A percentile compares a stretch with the other conserved stretches of the same genome.
Conservation (phyloP, 2,329 filamentous ascomycete species). For the Botrytis paeoniae region DNA sequence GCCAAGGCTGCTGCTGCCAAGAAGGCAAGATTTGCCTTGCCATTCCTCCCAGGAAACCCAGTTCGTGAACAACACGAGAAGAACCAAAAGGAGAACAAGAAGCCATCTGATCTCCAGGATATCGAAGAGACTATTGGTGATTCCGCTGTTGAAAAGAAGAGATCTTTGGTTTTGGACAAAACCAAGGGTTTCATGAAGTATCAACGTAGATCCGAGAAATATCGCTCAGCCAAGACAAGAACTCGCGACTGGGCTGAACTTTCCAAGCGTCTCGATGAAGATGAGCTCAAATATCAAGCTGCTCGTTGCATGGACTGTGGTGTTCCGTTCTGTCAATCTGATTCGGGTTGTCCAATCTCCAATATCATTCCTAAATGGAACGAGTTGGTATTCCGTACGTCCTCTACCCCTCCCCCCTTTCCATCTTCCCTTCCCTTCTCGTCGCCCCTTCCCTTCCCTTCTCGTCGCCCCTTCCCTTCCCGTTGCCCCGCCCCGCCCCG, state of each 20-base stretch:
- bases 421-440: fast-evolving
- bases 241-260: slow-evolving; percentile 94
- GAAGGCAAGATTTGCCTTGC: slow-evolving; percentile 78
- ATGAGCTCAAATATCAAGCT: slow-evolving; percentile 94
- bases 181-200: slow-evolving; percentile 98
- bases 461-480: not conserved
- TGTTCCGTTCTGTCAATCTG: slow-evolving; percentile 96
- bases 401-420: not conserved
- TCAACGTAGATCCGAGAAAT: slow-evolving; percentile 87
- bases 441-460: fast-evolving
- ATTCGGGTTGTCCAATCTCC: slow-evolving; percentile 90
- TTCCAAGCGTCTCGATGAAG: slow-evolving; percentile 80
- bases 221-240: slow-evolving; percentile 77
- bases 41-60: slow-evolving; percentile 66
- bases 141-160: slow-evolving; percentile 81
- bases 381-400: slow-evolving; percentile 64
- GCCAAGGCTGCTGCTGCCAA: slow-evolving; percentile 82
- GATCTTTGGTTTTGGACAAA: slow-evolving; percentile 92
- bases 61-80: slow-evolving; percentile 52
- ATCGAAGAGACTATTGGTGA: slow-evolving; percentile 91
- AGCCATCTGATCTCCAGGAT: slow-evolving; percentile 67
- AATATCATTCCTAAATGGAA: slow-evolving; percentile 99
- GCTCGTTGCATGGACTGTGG: slow-evolving; percentile 98
- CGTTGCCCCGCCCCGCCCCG: not conserved
- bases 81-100: slow-evolving; percentile 58